A percentile compares a stretch with the other conserved stretches of the same genome.
phyloP scores from a whole-genome alignment of 2,329 filamentous ascomycete genomes.

The Ceratocystis variospora region DNA sequence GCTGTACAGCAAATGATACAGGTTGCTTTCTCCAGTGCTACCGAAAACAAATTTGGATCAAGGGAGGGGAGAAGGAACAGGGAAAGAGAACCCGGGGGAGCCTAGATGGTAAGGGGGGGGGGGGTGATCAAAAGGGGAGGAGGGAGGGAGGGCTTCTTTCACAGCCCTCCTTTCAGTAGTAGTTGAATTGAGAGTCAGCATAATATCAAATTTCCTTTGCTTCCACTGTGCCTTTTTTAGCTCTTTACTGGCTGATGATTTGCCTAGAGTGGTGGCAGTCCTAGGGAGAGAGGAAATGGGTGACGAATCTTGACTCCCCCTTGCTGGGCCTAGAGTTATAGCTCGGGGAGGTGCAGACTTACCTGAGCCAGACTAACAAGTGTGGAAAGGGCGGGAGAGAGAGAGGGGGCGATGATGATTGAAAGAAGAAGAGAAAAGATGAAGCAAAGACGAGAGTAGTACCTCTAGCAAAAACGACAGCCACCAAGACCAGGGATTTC shows the following conservation, averaged over 20 bases:
- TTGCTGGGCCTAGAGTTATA: neutral
- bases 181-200: neutral
- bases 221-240: neutral
- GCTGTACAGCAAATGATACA: neutral
- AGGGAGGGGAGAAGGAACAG: neutral
- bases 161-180: no score
- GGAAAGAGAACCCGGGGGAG: neutral
- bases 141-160: neutral
- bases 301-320: neutral
- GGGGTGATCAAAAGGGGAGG: neutral
- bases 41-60: neutral
- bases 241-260: neutral
- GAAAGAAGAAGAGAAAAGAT: neutral
- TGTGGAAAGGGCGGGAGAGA: neutral
- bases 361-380: neutral
- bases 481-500: no score
- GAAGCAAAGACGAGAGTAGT: neutral
- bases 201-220: neutral
- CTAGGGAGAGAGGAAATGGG: neutral
- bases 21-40: constrained; percentile 1
- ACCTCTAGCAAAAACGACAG: neutral
- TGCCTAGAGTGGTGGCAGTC: neutral
- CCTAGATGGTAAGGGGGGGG: neutral
- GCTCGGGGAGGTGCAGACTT: neutral
- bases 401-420: neutral